A percentile compares a stretch with the other conserved stretches of the same genome.
Conservation (phyloP, 2,329 filamentous ascomycete genomes). For the Pseudogymnoascus sp. region DNA sequence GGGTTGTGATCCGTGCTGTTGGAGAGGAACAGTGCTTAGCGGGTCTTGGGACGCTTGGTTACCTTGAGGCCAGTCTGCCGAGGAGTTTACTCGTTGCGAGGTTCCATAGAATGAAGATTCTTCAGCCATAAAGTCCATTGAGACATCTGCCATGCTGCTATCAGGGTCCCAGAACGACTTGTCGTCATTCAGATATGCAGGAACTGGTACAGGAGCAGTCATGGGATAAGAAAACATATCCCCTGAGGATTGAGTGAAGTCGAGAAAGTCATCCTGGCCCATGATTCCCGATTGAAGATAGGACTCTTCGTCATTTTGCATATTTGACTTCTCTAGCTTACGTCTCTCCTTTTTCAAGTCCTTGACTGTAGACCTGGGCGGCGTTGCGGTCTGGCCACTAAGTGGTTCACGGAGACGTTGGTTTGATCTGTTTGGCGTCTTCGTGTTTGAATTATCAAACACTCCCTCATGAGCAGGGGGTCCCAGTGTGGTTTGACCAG, state of each 20-base stretch:
- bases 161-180: conserved; percentile 49
- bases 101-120: conserved; percentile 23
- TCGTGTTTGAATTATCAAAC: conserved; percentile 38
- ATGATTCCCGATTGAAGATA: conserved; percentile 6
- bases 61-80: conserved; percentile 49
- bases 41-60: conserved; percentile 47
- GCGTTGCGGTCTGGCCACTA: conserved; percentile 46
- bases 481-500: conserved; percentile 34
- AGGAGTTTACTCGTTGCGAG: conserved; percentile 40
- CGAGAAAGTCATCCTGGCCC: conserved; percentile 15
- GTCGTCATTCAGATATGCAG: conserved; percentile 35
- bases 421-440: conserved; percentile 33
- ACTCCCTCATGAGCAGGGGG: conserved; percentile 17
- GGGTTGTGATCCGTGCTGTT: not conserved
- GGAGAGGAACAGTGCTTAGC: conserved; percentile 17
- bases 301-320: conserved; percentile 23
- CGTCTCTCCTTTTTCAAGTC: conserved; percentile 37
- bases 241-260: conserved; percentile 32
- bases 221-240: conserved; percentile 54
- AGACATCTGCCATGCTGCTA: conserved; percentile 44
- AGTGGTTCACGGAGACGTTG: conserved; percentile 28
- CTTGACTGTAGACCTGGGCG: conserved; percentile 49
- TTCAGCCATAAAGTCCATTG: conserved; percentile 46
- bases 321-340: conserved; percentile 12
- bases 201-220: conserved; percentile 45